phyloP scores from a whole-genome alignment of 208 protist genomes.

The Leishmania major region DNA sequence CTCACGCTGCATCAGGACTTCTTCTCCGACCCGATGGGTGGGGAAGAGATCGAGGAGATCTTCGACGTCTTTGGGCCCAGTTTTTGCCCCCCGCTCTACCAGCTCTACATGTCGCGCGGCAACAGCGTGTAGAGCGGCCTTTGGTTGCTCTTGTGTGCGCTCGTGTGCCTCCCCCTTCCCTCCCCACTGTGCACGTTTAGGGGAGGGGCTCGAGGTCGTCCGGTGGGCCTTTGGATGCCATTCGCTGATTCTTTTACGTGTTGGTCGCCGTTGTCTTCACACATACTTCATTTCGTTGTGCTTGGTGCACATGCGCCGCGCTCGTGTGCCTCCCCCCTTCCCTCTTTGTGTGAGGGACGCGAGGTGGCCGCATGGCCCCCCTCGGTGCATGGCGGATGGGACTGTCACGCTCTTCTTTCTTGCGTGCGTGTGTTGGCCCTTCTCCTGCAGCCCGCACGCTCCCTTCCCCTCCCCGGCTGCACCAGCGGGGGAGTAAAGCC shows the following conservation, averaged over 20 bases:
- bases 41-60: conserved; percentile 92
- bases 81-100: conserved; percentile 86
- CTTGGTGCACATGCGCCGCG: neutral
- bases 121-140: conserved; percentile 11
- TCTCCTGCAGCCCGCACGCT: neutral
- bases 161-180: neutral
- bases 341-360: neutral
- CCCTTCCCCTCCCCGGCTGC: neutral
- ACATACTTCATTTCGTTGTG: neutral
- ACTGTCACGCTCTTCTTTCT: neutral
- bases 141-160: conserved; percentile 1
- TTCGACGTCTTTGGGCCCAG: conserved; percentile 89
- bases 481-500: neutral
- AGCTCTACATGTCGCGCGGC: conserved; percentile 89
- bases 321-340: neutral
- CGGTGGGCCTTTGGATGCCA: neutral
- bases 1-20: conserved; percentile 90
- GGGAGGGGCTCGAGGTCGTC: neutral
- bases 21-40: conserved; percentile 88
- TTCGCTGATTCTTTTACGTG: neutral
- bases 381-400: neutral
- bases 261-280: conserved; percentile 1
- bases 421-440: neutral
- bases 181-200: neutral
- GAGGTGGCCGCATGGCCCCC: neutral